Conservation (phyloP, 108 stramenopile species). For the Tribonema minus region DNA sequence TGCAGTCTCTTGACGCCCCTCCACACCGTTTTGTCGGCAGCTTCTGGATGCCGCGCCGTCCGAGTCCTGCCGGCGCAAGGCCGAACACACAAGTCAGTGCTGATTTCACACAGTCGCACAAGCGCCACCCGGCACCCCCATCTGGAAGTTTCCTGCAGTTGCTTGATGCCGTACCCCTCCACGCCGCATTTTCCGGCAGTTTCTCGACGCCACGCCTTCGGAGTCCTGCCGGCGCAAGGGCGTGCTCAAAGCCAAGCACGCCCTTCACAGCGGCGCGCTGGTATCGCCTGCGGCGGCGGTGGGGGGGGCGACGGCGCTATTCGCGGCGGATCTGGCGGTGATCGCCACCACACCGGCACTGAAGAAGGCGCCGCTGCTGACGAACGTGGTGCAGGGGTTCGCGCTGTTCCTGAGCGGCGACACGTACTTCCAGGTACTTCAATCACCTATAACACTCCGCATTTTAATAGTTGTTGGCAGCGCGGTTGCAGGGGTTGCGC, state of each 20-base stretch:
- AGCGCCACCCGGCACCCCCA: not conserved
- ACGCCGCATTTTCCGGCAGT: too few relatives aligned
- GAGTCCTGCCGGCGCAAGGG: constrained; percentile 24
- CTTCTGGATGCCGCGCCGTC: not conserved
- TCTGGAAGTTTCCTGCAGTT: not conserved
- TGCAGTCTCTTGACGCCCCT: not conserved
- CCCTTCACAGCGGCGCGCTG: constrained; percentile 2
- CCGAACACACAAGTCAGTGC: not conserved
- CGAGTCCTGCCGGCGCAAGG: not conserved
- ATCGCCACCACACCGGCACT: constrained; percentile 28
- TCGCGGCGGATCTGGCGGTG: constrained; percentile 30
- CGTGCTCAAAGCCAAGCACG: not conserved
- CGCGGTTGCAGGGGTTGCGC: constrained; percentile 15
- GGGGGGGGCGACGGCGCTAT: constrained; percentile 24
- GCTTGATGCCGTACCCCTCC: too few relatives aligned
- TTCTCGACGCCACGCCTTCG: constrained; percentile 25
- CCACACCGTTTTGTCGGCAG: not conserved
- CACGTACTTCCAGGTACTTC: constrained; percentile 36
- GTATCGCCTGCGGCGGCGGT: constrained; percentile 17
- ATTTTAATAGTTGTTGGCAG: too few relatives aligned
- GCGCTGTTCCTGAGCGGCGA: constrained; percentile 18
- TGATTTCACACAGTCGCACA: not conserved
- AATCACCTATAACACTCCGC: too few relatives aligned
- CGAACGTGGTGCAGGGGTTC: constrained; percentile 34
- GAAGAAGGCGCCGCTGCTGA: constrained; percentile 1